phyloP scores from a whole-genome alignment of 2,329 filamentous ascomycete species.

The Xylaria sp. region DNA sequence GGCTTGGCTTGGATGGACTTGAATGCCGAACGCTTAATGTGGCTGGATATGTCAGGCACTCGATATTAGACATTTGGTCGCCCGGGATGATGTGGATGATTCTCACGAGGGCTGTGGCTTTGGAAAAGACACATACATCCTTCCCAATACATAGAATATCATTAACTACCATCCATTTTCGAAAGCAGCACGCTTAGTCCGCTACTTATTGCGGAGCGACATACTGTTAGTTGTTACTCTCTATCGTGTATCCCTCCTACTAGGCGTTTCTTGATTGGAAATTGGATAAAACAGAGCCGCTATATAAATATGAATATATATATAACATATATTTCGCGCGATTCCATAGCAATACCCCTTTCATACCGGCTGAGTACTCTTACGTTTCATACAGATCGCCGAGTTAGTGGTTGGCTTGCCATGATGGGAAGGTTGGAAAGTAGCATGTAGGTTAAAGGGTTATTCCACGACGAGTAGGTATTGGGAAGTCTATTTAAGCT shows the following conservation, averaged over 20 bases:
- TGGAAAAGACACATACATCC: not conserved
- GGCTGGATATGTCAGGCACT: not conserved
- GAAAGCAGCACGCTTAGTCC: not conserved
- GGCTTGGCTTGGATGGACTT: not conserved
- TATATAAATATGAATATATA: not conserved
- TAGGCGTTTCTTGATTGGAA: not conserved
- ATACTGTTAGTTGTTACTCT: not conserved
- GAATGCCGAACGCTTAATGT: slow-evolving; percentile 8
- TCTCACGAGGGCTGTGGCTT: slow-evolving; percentile 6
- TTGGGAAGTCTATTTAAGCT: not conserved
- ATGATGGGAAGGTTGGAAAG: not conserved
- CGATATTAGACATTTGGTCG: not conserved
- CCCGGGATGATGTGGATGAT: not conserved
- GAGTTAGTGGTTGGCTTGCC: not conserved
- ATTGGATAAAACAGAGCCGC: not conserved
- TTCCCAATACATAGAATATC: not conserved
- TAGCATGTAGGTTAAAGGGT: not conserved
- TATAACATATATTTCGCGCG: not conserved
- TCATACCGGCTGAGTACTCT: no score
- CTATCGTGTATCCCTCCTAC: not conserved
- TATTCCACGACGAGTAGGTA: not conserved
- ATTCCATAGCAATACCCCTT: no score
- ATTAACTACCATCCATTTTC: not conserved
- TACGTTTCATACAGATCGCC: no score
- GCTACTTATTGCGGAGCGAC: not conserved